phyloP scores from a whole-genome alignment of 345 rosid genomes.

The Pugionium dolabratum region DNA sequence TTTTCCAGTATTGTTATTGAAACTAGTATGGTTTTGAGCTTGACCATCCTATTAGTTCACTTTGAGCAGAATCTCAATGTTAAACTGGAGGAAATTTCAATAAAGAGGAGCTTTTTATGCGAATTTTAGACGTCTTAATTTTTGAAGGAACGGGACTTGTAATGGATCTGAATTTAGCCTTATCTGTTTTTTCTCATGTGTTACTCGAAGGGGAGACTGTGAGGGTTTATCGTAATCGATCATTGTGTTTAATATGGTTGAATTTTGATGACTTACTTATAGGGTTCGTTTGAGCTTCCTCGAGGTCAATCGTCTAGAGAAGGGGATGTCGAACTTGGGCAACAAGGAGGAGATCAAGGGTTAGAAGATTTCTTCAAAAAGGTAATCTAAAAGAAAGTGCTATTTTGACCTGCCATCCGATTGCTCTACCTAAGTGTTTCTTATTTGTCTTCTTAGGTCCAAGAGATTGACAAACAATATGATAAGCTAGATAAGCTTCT shows the following conservation, averaged over 20 bases:
- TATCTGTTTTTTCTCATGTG: not conserved
- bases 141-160: not conserved
- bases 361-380: constrained; percentile 88
- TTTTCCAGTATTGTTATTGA: too few species aligned
- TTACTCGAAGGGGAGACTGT: not conserved
- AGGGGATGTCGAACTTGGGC: constrained; percentile 66
- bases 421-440: constrained; percentile 10
- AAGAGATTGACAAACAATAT: constrained; percentile 82
- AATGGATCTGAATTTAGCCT: constrained; percentile 4
- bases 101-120: not conserved
- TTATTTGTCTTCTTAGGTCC: constrained; percentile 57
- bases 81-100: not conserved
- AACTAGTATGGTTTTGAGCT: constrained; percentile 1
- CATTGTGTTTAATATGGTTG: constrained; percentile 3
- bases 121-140: not conserved
- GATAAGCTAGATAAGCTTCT: constrained; percentile 80
- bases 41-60: constrained; percentile 14
- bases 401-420: not conserved
- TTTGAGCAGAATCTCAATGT: constrained; percentile 27
- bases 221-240: constrained; percentile 7
- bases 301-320: constrained; percentile 64
- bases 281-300: constrained; percentile 91
- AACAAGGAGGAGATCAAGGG: constrained; percentile 62
- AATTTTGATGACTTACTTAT: constrained; percentile 7
- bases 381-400: constrained; percentile 40